Conservation (phyloP, 306 rosid species). For the Vigna reflexopilosa region DNA sequence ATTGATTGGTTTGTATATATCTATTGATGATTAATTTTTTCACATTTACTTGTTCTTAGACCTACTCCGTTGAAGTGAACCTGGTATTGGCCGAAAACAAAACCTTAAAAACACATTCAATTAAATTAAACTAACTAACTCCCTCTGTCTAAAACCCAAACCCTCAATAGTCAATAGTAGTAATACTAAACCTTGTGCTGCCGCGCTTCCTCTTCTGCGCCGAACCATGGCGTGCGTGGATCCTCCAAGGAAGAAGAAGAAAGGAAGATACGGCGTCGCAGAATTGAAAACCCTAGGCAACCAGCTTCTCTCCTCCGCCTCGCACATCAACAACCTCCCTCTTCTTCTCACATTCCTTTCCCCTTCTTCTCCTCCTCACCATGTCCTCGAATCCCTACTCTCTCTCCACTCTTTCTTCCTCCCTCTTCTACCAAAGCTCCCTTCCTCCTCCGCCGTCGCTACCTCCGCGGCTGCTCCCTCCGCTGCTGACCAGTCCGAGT, state of each 20-base stretch:
- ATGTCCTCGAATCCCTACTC: constrained; percentile 77
- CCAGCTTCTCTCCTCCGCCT: constrained; percentile 75
- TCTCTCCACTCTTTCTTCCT: constrained; percentile 85
- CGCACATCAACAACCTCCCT: constrained; percentile 88
- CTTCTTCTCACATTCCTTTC: constrained; percentile 68
- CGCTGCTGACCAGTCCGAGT: constrained; percentile 55
- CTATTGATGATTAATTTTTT: too few species aligned
- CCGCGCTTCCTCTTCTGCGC: background rate
- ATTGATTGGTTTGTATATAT: too few species aligned
- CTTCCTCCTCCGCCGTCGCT: constrained; percentile 48
- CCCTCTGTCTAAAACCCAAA: background rate
- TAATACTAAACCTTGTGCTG: constrained; percentile 14
- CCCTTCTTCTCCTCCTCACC: constrained; percentile 76
- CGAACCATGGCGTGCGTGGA: constrained; percentile 23
- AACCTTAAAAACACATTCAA: background rate
- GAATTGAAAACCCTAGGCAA: constrained; percentile 80
- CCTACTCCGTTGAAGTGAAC: background rate
- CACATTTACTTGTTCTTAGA: too few species aligned
- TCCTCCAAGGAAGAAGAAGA: constrained; percentile 32
- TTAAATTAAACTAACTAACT: background rate
- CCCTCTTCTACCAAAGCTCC: constrained; percentile 67
- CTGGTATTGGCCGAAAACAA: background rate
- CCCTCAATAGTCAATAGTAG: background rate
- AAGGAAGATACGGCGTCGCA: constrained; percentile 50
- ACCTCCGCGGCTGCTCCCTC: constrained; percentile 11